Conservation (phyloP, 2,329 filamentous ascomycete species). For the Pestalotiopsis sp. region DNA sequence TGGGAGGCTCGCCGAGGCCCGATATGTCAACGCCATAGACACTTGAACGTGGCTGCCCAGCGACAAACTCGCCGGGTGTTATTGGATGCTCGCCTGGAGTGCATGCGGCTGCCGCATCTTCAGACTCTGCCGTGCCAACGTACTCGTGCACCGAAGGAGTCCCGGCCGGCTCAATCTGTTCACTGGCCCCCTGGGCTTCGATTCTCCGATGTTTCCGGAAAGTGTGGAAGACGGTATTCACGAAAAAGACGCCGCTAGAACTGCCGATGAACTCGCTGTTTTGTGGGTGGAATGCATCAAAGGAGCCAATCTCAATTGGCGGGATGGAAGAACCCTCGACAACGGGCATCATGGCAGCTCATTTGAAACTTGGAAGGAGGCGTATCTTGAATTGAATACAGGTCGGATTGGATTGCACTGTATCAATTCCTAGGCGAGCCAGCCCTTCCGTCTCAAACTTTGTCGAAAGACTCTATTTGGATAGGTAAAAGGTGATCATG, state of each 20-base stretch:
- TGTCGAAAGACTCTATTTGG: too few relatives aligned
- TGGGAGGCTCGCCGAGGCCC: conserved; percentile 27
- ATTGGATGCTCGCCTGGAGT: neutral
- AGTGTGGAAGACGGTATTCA: conserved; percentile 53
- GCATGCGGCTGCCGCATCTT: neutral
- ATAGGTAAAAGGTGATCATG: too few relatives aligned
- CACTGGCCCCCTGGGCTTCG: conserved; percentile 15
- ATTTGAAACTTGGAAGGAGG: too few relatives aligned
- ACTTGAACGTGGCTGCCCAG: neutral
- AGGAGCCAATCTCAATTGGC: conserved; percentile 37
- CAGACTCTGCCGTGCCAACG: neutral
- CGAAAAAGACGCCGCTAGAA: conserved; percentile 52
- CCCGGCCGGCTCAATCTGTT: neutral
- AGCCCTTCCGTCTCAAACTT: too few relatives aligned
- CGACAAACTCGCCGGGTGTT: neutral
- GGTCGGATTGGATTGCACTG: too few relatives aligned
- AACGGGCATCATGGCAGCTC: neutral
- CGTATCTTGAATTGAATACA: neutral
- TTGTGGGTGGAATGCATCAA: conserved; percentile 40
- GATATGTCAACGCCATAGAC: conserved; percentile 18
- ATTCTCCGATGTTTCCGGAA: conserved; percentile 39
- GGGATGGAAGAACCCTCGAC: conserved; percentile 8
- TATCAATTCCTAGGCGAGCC: too few relatives aligned
- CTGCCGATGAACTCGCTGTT: conserved; percentile 53
- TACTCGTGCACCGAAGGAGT: neutral